These are phyloP conservation scores for Tolypocladium ophioglossoides DNA, from an alignment of 2,329 filamentous ascomycete genomes.

Conservation along the genomic window DNA sequence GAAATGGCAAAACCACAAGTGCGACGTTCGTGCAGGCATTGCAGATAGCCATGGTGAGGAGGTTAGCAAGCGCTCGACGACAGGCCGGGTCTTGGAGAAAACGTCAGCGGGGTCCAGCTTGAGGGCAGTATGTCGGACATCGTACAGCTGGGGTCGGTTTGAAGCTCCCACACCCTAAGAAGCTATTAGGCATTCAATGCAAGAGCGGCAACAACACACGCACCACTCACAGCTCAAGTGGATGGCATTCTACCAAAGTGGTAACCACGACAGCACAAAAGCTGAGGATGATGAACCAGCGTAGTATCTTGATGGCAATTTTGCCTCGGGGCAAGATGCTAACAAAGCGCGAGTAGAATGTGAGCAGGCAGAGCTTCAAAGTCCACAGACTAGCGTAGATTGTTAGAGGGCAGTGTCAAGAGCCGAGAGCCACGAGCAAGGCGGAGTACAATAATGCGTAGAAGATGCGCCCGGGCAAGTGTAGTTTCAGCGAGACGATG, in stretches of 20 bases:
- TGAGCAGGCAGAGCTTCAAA: neutral
- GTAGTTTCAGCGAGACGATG: neutral
- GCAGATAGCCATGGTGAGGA: neutral
- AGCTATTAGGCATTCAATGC: neutral
- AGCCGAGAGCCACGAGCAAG: neutral
- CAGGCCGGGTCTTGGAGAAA: neutral
- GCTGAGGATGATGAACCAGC: neutral
- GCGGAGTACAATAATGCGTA: neutral
- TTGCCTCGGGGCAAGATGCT: neutral
- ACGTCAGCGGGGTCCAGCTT: neutral
- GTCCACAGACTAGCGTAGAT: neutral
- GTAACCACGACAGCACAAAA: neutral
- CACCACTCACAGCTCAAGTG: neutral
- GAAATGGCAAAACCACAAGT: neutral
- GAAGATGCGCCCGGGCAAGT: neutral
- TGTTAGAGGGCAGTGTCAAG: neutral
- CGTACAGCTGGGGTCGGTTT: neutral
- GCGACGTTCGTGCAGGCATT: neutral
- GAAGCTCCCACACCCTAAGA: neutral
- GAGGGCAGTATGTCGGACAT: neutral
- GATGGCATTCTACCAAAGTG: neutral
- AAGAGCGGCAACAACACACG: neutral
- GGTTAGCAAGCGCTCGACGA: neutral
- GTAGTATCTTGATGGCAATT: neutral
- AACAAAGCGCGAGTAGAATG: neutral